Base-by-base conservation (phyloP, 352 stramenopile species). In the Phytophthora pluvialis region DNA sequence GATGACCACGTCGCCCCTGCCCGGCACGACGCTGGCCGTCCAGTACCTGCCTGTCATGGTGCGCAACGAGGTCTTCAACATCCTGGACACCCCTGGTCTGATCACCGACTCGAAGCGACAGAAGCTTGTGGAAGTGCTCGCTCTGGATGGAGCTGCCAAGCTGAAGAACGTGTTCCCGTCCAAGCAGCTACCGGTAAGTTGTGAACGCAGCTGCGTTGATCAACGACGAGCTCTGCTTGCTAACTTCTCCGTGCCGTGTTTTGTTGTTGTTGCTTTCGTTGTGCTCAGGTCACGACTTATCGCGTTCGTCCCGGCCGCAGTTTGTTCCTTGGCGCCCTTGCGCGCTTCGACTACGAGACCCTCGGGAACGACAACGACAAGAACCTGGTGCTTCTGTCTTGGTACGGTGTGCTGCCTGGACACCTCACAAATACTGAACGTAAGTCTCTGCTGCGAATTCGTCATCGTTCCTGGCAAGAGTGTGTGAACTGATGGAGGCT, bases 1-100 rank as follows among this genome's bases (percentile, higher is more conserved):
- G 43, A 88, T 97, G 73, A 98, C 91, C 13, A 97, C 89, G 12
- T 97, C 91, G n/a, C 83, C 83, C 25, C 74, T 98, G 13, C 93
- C 93, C 3, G 93, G 93, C 29, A 98, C 93, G 26, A 98, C 93
- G 9, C 70, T 98, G 40, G 91, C 85, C 4, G 86, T 94, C 18
- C 86, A 92, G 61, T 83, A 88, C 54, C 63, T 94, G 58, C 84
- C 87, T 3, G 75, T 95, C 4, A 88, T 94, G 35, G 75, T 88
- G 29, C 86, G 84, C 42, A 91, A 95, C 33, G 82, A 95, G 26
- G 67, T 87, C 8, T 95, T 88, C 67, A 92, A 95, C 63, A 83
- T 93, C 36, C 61, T 95, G 7, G 87, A 95, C 61, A 93, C 83
- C 7, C 87, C 87, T 0, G 87, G 87, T 16, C 56, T 95, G 50